Conservation (phyloP, 2,329 filamentous ascomycete species). For the Pyrenophora teres region DNA sequence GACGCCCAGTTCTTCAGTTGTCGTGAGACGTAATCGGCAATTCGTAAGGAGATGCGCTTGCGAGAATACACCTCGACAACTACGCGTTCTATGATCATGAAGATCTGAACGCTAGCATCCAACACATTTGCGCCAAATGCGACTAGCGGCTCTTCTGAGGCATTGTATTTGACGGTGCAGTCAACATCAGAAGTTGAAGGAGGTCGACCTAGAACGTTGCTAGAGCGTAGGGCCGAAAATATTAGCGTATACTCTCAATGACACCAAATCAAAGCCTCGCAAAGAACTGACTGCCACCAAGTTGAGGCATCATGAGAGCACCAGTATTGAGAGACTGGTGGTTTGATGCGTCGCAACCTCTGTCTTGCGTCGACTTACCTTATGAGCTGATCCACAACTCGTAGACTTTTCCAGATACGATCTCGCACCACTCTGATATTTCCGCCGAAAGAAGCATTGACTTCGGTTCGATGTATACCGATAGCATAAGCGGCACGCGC, state of each 20-base stretch:
- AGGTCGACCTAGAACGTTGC: conserved; percentile 57
- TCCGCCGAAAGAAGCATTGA: conserved; percentile 56
- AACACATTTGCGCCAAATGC: conserved; percentile 28
- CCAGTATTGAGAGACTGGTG: too few relatives aligned
- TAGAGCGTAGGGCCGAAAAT: conserved; percentile 19
- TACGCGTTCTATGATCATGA: conserved; percentile 55
- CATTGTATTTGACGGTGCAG: conserved; percentile 49
- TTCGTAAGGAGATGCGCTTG: conserved; percentile 48
- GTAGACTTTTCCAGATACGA: conserved; percentile 59
- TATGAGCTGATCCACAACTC: conserved; percentile 58
- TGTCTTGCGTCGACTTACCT: background rate
- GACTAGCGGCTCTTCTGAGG: conserved; percentile 19
- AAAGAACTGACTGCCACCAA: background rate
- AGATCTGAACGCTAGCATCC: conserved; percentile 52
- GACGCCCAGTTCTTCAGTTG: conserved; percentile 50
- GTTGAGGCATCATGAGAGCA: too few relatives aligned
- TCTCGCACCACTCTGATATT: conserved; percentile 51
- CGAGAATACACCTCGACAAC: conserved; percentile 54
- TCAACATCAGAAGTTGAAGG: conserved; percentile 60
- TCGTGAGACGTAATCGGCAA: conserved; percentile 49
- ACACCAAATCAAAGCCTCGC: background rate
- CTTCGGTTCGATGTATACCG: conserved; percentile 58
- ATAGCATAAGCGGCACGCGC: conserved; percentile 58
- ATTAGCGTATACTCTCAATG: background rate
- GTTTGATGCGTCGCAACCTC: too few relatives aligned